Conservation (phyloP, 495 filamentous ascomycete species). For the Chaetomium fimeti region DNA sequence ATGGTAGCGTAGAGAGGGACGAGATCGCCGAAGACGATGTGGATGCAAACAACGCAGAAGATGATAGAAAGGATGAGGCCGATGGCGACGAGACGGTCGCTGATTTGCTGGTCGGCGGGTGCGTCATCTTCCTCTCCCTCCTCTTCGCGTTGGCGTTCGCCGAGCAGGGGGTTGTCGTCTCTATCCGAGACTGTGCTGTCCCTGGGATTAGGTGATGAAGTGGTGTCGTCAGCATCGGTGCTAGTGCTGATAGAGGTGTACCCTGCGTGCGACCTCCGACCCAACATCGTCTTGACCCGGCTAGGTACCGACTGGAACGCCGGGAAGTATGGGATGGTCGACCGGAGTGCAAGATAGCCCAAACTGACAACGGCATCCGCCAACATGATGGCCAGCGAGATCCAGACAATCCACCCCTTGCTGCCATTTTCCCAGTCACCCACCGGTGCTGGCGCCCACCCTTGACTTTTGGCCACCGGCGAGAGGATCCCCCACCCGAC, state of each 20-base stretch:
- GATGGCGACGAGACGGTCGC: slow-evolving; percentile 65
- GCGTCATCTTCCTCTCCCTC: slow-evolving; percentile 59
- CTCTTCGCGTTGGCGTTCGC: slow-evolving; percentile 18
- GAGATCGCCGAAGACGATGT: slow-evolving; percentile 69
- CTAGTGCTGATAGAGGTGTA: slow-evolving; percentile 13
- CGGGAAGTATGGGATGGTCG: slow-evolving; percentile 21
- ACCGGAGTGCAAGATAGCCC: slow-evolving; percentile 68
- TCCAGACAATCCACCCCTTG: slow-evolving; percentile 98
- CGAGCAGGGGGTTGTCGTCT: slow-evolving; percentile 10
- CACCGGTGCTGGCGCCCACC: slow-evolving; percentile 87
- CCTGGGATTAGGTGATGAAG: slow-evolving; percentile 20
- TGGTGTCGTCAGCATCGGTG: slow-evolving; percentile 19
- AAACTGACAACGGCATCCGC: slow-evolving; percentile 88
- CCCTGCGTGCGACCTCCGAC: slow-evolving; percentile 10
- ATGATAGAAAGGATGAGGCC: slow-evolving; percentile 72
- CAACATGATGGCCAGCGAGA: slow-evolving; percentile 93
- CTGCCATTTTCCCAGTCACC: slow-evolving; percentile 85
- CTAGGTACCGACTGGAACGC: not conserved
- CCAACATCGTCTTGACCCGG: not conserved
- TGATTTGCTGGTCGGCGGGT: slow-evolving; percentile 77
- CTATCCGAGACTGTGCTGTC: slow-evolving; percentile 49
- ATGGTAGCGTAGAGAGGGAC: slow-evolving; percentile 71
- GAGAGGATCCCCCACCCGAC: slow-evolving; percentile 91
- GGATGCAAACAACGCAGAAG: slow-evolving; percentile 77
- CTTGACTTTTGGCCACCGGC: slow-evolving; percentile 76